Base-by-base conservation (phyloP, 129 eudicot genomes). In the Ambrosia trifida region DNA sequence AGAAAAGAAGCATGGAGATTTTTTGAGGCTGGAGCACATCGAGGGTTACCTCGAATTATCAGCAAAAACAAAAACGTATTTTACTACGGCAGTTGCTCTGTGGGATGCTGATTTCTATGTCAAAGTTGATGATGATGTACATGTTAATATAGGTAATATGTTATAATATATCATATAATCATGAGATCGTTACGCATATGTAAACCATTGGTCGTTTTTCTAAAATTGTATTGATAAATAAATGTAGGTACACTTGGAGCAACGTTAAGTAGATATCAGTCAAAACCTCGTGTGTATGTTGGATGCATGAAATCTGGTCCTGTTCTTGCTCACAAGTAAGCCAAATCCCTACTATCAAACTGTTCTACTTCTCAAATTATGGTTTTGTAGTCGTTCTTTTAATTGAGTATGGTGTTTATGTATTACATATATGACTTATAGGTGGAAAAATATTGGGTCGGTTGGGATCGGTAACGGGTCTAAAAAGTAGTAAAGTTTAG, bases 241-340 rank as follows among this genome's bases (percentile, higher is more conserved):
- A 45, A 17, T 82, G 86, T 81, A 91, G 96, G 94, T 72, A 86
- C 97, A 19, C 88, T 91, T 18, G 97, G 91, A 65, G 79, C 86
- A 60, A 88, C 94, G 2, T 80, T 91, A 69, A 85, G 88, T 35
- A 83, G 91, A 77, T 89, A 86, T 69, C 82, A 75, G 19, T 72
- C 76, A 58, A 91, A 84, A 47, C 86, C 96, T 40, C 83, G 89
- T 38, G 97, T 86, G 67, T 91, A 91, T 43, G 78, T 91, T 43
- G 97, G 97, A 47, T 91, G 97, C 82, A 91, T 91, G 97, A 91
- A 91, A 87, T 91, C 96, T 20, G 97, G 97, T 35, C 97, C 96
- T 38, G 95, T 91, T 75, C 94, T 91, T 59, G 89, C 96, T 68
- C 90, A 76, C 16, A 91, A 84, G 97, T 91, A 86, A 82, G 87